Evolutionary conservation across 1,139 yeast genomes (phyloP), one percentile per base, ranked within the genome.

Genomic region (Magnusiomyces magnusii): DNA sequence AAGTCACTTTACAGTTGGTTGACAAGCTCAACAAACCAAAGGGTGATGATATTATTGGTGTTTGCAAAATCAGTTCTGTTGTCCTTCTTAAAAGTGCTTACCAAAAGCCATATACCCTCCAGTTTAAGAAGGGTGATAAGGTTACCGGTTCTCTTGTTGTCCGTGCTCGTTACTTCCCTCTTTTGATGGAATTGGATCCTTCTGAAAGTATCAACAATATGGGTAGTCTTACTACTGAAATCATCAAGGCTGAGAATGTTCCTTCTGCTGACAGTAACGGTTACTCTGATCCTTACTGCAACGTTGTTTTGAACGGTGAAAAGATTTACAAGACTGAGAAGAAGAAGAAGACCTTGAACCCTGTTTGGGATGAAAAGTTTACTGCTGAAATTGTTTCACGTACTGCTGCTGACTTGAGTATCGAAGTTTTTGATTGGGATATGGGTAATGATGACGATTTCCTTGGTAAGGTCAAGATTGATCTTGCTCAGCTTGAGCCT

Each of bases 251-350:
- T 2, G 79, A 79, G n/a, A 82, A 82, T 57, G 79, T 95, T 63
- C 81, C 86, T 56, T 79, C 96, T 17, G 95, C 93, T 28, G 99
- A 93, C 72, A 78, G 89, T 31, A 86, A 87, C 65, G 98, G 98
- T 58, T 87, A 86, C 70, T 89, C 97, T 7, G 99, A 93, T 73
- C 99, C 99, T 62, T 93, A 84, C 69, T 79, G 85, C 60, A 81
- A 84, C 67, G 79, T 89, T 61, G 82, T 74, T 67, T 73, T 90
- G 68, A 83, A 89, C 69, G 85, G 85, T 34, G 80, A 76, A 55
- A 77, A 80, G 62, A 83, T 85, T 10, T 83, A 76, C 76, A 90
- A 89, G 76, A 82, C 97, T 50, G 86, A 89, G 73, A 85, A 85
- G 51, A 76, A 82, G 63, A 93, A 92, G 79, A 91, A 85, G 78